phyloP scores from a whole-genome alignment of 208 protist species.

The Vickermania spadyakhi region DNA sequence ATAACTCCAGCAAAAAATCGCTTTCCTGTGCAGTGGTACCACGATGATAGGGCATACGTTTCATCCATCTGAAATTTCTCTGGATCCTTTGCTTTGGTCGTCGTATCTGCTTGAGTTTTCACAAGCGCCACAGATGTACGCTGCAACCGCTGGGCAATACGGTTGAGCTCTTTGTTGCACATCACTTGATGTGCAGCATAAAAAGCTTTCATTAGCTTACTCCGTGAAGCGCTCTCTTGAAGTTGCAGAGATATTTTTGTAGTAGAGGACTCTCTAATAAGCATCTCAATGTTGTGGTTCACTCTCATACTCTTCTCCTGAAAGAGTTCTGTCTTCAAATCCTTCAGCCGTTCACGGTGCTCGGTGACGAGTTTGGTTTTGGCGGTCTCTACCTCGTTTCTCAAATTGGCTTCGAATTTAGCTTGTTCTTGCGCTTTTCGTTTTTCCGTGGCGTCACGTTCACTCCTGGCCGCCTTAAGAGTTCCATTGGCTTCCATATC shows the following conservation, averaged over 20 bases:
- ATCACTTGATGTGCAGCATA: neutral
- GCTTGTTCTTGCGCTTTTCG: neutral
- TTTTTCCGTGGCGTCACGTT: neutral
- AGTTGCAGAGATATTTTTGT: neutral
- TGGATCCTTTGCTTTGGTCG: constrained; percentile 8
- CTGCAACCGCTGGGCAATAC: constrained; percentile 1
- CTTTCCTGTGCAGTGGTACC: constrained; percentile 59
- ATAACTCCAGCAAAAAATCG: constrained; percentile 63
- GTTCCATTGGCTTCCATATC: constrained; percentile 19
- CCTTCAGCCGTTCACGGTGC: neutral
- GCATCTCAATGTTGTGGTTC: neutral
- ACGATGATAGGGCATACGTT: constrained; percentile 47
- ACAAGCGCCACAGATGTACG: neutral
- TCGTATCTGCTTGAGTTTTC: neutral
- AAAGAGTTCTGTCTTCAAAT: neutral
- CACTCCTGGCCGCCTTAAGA: constrained; percentile 6
- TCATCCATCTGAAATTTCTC: constrained; percentile 35
- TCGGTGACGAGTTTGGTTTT: neutral
- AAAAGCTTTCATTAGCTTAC: neutral
- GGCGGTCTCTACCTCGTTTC: neutral
- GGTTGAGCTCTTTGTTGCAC: neutral
- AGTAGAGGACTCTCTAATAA: neutral
- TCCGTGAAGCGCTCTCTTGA: neutral
- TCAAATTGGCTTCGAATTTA: neutral
- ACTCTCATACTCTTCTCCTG: neutral